Evolutionary conservation across 2,329 filamentous ascomycete species (phyloP).

Genomic region (Fusarium torulosum): DNA sequence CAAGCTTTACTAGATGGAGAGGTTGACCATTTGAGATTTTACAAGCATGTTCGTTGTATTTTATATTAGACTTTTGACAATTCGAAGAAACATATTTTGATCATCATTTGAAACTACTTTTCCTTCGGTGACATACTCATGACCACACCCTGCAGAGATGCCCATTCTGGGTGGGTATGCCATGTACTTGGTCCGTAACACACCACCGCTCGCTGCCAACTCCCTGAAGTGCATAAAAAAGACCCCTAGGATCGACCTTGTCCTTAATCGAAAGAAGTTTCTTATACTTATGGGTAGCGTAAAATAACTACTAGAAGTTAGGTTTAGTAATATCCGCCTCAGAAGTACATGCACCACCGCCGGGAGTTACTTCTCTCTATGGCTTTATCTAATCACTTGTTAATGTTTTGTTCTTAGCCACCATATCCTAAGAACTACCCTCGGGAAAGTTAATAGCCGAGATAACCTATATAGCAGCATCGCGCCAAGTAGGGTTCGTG

Average conservation of each 20-base stretch:
- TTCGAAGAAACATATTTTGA: background rate
- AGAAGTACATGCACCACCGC: no score
- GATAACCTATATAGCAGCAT: no score
- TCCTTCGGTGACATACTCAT: background rate
- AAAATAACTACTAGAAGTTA: no score
- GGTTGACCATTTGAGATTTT: background rate
- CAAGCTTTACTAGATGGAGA: background rate
- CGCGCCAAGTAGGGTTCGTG: no score
- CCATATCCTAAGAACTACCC: no score
- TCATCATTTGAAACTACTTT: background rate
- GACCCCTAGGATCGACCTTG: slow-evolving; percentile 31
- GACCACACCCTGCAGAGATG: background rate
- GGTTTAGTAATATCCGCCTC: no score
- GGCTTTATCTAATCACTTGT: no score
- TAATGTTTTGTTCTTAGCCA: no score
- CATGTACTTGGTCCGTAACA: slow-evolving; percentile 33
- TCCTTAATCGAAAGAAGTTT: slow-evolving; percentile 40
- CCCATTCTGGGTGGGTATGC: slow-evolving; percentile 44
- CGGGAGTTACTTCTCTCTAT: no score
- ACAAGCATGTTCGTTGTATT: background rate
- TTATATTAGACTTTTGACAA: background rate
- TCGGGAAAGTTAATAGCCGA: no score
- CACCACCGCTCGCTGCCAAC: slow-evolving; percentile 44
- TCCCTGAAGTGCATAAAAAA: slow-evolving; percentile 41
- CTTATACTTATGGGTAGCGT: background rate